phyloP scores from a whole-genome alignment of 2,329 filamentous ascomycete genomes.

The Tricladium varicosporioides region DNA sequence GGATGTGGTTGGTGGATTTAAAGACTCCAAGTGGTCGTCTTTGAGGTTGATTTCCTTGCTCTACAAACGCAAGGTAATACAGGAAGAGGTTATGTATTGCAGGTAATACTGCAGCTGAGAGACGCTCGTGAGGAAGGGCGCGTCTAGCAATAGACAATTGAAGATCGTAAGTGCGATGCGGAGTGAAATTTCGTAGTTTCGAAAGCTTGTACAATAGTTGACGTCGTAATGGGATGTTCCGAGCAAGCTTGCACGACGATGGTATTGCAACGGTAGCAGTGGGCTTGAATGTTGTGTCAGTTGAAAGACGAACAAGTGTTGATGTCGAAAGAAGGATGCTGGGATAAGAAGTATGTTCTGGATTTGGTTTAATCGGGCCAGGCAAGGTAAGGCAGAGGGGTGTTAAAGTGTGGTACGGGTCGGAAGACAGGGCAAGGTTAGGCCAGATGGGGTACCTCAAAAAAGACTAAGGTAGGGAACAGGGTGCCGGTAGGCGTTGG shows the following conservation, averaged over 20 bases:
- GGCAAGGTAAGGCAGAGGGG: slow-evolving; percentile 7
- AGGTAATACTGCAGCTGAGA: slow-evolving; percentile 32
- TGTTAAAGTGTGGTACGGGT: slow-evolving; percentile 20
- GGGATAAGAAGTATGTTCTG: slow-evolving; percentile 1
- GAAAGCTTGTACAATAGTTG: slow-evolving; percentile 1
- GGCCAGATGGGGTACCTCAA: slow-evolving; percentile 6
- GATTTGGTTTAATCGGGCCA: slow-evolving; percentile 4
- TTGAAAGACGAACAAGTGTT: neutral
- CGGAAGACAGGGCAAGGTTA: slow-evolving; percentile 11
- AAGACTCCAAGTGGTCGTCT: slow-evolving; percentile 4
- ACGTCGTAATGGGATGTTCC: neutral
- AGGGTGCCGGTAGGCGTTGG: slow-evolving; percentile 6
- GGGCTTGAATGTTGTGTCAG: neutral
- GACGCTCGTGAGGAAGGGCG: slow-evolving; percentile 22
- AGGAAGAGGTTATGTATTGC: slow-evolving; percentile 23
- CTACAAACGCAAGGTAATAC: slow-evolving; percentile 23
- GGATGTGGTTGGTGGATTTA: neutral
- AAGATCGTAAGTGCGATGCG: slow-evolving; percentile 24
- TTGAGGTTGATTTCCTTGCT: slow-evolving; percentile 18
- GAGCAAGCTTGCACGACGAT: neutral
- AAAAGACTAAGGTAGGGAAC: slow-evolving; percentile 6
- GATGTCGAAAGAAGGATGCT: neutral
- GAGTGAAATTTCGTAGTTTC: slow-evolving; percentile 7
- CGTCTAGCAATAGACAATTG: slow-evolving; percentile 20
- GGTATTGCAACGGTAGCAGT: neutral